These are phyloP conservation scores for Cordyceps sp. DNA, from an alignment of 2,329 filamentous ascomycete species.

Conservation along the genomic window DNA sequence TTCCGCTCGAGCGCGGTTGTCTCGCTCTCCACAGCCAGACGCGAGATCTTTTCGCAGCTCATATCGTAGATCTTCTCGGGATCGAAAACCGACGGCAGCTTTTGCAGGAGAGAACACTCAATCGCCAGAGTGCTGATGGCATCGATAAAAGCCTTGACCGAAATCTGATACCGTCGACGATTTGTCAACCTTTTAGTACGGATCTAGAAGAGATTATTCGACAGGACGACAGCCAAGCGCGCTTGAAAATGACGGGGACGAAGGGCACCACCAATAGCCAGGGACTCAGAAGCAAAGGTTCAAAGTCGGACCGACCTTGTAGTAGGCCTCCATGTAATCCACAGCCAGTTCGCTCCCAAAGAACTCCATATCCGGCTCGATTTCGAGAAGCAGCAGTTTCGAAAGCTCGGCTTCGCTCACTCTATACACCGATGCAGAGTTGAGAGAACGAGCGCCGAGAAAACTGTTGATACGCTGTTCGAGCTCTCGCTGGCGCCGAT, in stretches of 20 bases:
- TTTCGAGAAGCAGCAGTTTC: neutral
- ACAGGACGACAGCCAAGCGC: too few species aligned
- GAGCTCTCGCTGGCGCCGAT: conserved; percentile 3
- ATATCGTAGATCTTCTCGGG: conserved; percentile 6
- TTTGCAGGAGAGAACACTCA: conserved; percentile 7
- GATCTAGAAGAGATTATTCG: too few species aligned
- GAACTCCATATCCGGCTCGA: neutral
- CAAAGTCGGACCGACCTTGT: conserved; percentile 14
- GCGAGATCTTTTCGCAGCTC: conserved; percentile 4
- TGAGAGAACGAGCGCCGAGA: conserved; percentile 1
- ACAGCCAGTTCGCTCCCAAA: conserved; percentile 6
- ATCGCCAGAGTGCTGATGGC: conserved; percentile 10
- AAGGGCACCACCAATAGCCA: too few species aligned
- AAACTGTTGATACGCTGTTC: neutral
- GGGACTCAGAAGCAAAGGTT: too few species aligned
- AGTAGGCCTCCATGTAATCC: conserved; percentile 22
- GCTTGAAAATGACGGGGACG: too few species aligned
- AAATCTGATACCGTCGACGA: conserved; percentile 4
- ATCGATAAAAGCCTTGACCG: conserved; percentile 7
- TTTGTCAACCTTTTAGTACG: conserved; percentile 21
- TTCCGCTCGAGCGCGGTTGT: conserved; percentile 1
- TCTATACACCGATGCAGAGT: neutral
- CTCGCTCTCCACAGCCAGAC: conserved; percentile 8
- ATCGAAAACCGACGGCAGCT: conserved; percentile 6
- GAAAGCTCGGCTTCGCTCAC: neutral